Evolutionary conservation across 148 eudicot genomes (phyloP), one percentile per base, ranked within the genome.

Genomic region (Silene uniflora): DNA sequence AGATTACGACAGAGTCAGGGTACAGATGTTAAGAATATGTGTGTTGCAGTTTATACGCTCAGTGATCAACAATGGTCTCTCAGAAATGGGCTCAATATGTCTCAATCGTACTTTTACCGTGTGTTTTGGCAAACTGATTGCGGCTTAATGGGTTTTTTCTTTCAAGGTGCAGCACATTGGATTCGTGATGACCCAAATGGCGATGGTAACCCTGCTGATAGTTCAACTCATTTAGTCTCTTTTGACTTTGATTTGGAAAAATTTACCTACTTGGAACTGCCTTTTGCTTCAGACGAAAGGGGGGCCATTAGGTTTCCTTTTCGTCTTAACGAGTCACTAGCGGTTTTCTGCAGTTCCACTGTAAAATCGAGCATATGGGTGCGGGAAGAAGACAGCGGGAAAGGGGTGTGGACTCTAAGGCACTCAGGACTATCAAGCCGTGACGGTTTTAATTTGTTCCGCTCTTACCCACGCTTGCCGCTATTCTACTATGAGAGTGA

Each of bases 161-260:
- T 35, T 4, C 39, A 35, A 35, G 39, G 42, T 18, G 75, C 52
- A 1, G 65, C 18, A 10, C 63, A 72, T 1, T 72, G 75, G 75
- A 4, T 72, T 10, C 29, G 63, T 4, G 10, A 14, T 32, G 49
- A 35, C 60, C 52, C 49, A 32, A 14, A 14, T 35, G 21, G 10
- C 0, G 16, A 1, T 5, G 23, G 64, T 61, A 61, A 21, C 11
- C 64, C 39, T 35, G 2, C 10, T 22, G 6, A 1, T 3, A n/a
- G 19, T 4, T 44, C 22, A 18, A 58, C 63, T 12, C 24, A 72
- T n/a, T 64, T 72, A 11, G 46, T 58, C 8, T 72, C 64, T 9
- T 24, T 58, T 10, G 54, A 72, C 23, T 56, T 72, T n/a, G 65
- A 72, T 59, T 1, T 16, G 47, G 75, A 72, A 58, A 13, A 29